phyloP scores from a whole-genome alignment of 2,329 filamentous ascomycete species.

The Pseudogymnoascus sp. region DNA sequence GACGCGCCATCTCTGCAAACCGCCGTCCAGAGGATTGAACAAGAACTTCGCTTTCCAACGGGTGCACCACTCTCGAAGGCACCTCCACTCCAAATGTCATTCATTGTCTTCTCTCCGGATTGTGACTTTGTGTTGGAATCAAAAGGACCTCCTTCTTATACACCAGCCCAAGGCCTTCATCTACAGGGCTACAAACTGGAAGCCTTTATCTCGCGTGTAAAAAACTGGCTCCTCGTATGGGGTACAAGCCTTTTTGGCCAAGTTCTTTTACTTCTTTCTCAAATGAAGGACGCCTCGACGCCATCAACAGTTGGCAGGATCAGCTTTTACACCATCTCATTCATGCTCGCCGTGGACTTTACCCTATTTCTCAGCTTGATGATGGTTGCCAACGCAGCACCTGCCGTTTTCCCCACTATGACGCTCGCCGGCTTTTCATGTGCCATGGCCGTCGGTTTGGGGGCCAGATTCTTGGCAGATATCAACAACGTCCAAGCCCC shows the following conservation, averaged over 20 bases:
- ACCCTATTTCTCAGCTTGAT: conserved; percentile 46
- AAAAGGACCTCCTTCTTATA: conserved; percentile 52
- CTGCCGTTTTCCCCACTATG: conserved; percentile 50
- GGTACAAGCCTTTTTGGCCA: conserved; percentile 53
- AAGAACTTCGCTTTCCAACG: conserved; percentile 54
- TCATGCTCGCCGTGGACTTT: conserved; percentile 58
- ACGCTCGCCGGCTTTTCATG: conserved; percentile 46
- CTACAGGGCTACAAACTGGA: conserved; percentile 56
- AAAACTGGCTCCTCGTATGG: conserved; percentile 51
- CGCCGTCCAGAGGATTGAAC: conserved; percentile 49
- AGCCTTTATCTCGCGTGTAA: conserved; percentile 48
- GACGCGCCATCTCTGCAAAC: conserved; percentile 17
- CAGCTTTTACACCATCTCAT: conserved; percentile 55
- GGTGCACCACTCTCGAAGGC: conserved; percentile 48
- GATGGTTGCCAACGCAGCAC: conserved; percentile 48
- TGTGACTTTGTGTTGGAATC: conserved; percentile 61
- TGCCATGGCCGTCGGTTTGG: conserved; percentile 51
- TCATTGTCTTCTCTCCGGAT: conserved; percentile 60
- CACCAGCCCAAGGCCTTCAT: conserved; percentile 46
- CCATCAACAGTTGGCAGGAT: conserved; percentile 61
- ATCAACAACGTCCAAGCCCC: conserved; percentile 56
- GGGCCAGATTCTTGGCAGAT: conserved; percentile 51
- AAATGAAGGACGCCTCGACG: conserved; percentile 60
- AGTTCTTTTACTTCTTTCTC: conserved; percentile 53
- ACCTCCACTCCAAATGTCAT: conserved; percentile 54